Conservation (phyloP, 2,329 filamentous ascomycete species). For the Pochonia chlamydosporia region DNA sequence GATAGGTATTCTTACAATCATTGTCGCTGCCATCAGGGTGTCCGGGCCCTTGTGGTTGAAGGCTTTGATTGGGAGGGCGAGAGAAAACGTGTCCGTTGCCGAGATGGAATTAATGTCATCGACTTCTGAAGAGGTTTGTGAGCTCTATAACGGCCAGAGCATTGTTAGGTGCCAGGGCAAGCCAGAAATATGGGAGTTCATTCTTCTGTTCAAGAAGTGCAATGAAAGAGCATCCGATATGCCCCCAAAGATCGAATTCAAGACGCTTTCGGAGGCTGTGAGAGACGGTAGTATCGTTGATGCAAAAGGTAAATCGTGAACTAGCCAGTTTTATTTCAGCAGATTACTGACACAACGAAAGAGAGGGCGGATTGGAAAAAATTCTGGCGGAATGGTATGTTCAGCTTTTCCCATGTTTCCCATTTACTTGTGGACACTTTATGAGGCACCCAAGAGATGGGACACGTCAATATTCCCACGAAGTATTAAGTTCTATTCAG, state of each 20-base stretch:
- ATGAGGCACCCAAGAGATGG: no score
- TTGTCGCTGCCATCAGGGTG: conserved; percentile 38
- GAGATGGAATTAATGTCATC: conserved; percentile 40
- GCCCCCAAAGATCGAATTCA: no score
- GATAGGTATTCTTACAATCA: conserved; percentile 36
- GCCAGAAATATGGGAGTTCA: conserved; percentile 12
- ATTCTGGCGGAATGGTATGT: no score
- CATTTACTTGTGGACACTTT: no score
- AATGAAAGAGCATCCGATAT: not conserved
- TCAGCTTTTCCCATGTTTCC: no score
- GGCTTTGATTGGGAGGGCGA: conserved; percentile 37
- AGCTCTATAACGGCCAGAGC: conserved; percentile 36
- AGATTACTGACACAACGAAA: no score
- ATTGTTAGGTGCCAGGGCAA: conserved; percentile 22
- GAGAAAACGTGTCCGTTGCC: conserved; percentile 32
- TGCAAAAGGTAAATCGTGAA: no score
- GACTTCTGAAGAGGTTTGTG: conserved; percentile 37
- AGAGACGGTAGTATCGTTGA: no score
- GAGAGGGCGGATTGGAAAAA: no score
- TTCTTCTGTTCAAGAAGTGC: conserved; percentile 6
- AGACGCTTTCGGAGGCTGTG: not conserved
- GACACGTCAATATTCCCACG: no score
- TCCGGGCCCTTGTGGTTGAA: conserved; percentile 35
- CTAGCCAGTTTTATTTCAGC: no score
- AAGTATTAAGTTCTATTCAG: no score